Evolutionary conservation across 2,329 filamentous ascomycete species (phyloP).

Genomic region (Epichloe coenophiala): DNA sequence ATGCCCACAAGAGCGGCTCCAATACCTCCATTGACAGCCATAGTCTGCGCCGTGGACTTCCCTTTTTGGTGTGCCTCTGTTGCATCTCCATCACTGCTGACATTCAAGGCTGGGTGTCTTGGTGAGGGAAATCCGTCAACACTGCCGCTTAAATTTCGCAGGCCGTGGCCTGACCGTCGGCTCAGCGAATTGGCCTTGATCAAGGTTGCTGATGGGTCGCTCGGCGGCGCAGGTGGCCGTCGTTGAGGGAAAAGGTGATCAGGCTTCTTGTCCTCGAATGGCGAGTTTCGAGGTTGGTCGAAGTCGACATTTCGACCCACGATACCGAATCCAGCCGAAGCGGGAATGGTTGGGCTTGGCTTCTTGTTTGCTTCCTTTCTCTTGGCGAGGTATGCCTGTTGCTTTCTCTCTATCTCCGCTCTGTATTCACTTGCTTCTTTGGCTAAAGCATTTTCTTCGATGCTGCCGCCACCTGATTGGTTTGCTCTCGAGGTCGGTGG

Average conservation of each 20-base stretch:
- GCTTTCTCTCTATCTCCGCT: conserved; percentile 43
- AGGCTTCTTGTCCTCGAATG: conserved; percentile 69
- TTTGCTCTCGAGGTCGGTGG: conserved; percentile 46
- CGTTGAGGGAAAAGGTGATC: conserved; percentile 69
- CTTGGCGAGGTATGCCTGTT: conserved; percentile 45
- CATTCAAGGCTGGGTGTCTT: conserved; percentile 15
- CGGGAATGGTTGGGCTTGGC: conserved; percentile 23
- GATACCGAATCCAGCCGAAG: conserved; percentile 30
- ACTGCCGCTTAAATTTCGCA: conserved; percentile 32
- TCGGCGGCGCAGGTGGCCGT: conserved; percentile 73
- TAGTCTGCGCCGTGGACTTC: conserved; percentile 9
- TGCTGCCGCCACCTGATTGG: conserved; percentile 28
- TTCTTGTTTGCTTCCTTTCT: conserved; percentile 35
- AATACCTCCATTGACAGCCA: conserved; percentile 38
- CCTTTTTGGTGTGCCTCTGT: conserved; percentile 31
- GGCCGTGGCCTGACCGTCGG: conserved; percentile 46
- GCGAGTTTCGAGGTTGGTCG: conserved; percentile 74
- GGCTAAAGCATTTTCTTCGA: conserved; percentile 29
- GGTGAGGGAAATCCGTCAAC: conserved; percentile 27
- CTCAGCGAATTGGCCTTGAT: conserved; percentile 86
- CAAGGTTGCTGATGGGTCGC: conserved; percentile 66
- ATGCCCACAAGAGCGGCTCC: conserved; percentile 57
- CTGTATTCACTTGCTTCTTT: conserved; percentile 39
- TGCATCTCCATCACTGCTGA: conserved; percentile 27
- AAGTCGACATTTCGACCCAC: conserved; percentile 67